Evolutionary conservation across 495 filamentous ascomycete species (phyloP).

Genomic region (Elasticomyces elasticus): DNA sequence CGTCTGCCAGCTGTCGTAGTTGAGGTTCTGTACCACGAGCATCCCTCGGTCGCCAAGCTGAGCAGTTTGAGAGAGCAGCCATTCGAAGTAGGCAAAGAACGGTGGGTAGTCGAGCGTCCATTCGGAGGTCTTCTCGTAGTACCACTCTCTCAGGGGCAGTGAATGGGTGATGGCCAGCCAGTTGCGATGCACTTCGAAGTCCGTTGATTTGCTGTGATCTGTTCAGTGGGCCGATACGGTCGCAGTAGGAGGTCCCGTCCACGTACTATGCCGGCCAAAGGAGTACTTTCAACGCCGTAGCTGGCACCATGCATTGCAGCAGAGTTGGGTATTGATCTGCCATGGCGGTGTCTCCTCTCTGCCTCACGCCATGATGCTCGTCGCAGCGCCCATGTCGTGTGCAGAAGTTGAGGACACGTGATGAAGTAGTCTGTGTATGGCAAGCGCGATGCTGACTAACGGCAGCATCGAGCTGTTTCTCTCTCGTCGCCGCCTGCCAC

Average conservation of each 20-base stretch:
- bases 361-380: background rate
- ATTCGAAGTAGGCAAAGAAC: constrained; percentile 96
- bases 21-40: constrained; percentile 69
- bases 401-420: background rate
- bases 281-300: constrained; percentile 83
- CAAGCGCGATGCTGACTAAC: background rate
- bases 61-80: constrained; percentile 75
- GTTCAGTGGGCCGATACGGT: background rate
- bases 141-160: constrained; percentile 81
- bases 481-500: too few relatives aligned
- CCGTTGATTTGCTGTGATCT: constrained; percentile 79
- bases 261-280: constrained; percentile 93
- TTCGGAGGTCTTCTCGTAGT: constrained; percentile 94
- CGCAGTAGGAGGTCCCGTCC: background rate
- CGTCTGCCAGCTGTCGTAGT: constrained; percentile 82
- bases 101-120: constrained; percentile 99
- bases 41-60: constrained; percentile 67
- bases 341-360: too few relatives aligned
- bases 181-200: constrained; percentile 97
- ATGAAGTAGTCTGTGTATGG: background rate
- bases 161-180: constrained; percentile 94
- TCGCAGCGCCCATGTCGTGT: background rate
- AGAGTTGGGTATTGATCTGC: constrained; percentile 73
- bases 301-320: constrained; percentile 75
- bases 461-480: background rate